Base-by-base conservation (phyloP, 345 rosid species). In the Salix suchowensis region DNA sequence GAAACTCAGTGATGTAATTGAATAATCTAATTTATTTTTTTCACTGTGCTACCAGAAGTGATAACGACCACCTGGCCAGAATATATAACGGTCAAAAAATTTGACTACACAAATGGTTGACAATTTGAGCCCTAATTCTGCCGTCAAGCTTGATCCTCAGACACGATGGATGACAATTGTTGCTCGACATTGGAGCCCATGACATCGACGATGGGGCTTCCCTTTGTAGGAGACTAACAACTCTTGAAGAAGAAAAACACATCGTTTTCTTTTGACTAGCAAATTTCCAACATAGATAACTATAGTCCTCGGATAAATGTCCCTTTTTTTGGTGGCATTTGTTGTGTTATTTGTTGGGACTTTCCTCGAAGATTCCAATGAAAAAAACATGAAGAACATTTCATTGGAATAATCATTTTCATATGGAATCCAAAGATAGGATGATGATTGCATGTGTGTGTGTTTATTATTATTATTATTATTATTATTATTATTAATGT, bases 251-350 rank as follows among this genome's bases (percentile, higher is more conserved):
- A 34, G 37, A 6, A 28, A 52, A 32, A 30, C n/a, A 50, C 18
- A 71, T 71, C 30, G 1, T 71, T 52, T 71, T 52, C 62, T 28
- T 69, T 70, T 70, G 73, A 70, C 73, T 30, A 15, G 26, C 52
- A 26, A 7, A 15, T 5, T 44, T 40, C 44, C 44, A 40, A 18
- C 65, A 18, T 32, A 9, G 15, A 26, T 18, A 48, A 50, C 39
- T 4, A 32, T 6, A 6, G 16, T 2, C 18, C 37, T 13, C 1
- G 19, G 10, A 48, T 52, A 32, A 32, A 50, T 21, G 54, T 54
- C 26, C 46, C 3, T 52, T 52, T 71, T 71, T 62, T 32, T 32
- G 50, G 5, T 71, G 71, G 21, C 71, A n/a, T 40, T 40, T 24
- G 24, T n/a, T 40, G 50, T n/a, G 7, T 68, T 18, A 28, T 65